Conservation (phyloP, 805 yeast genomes). For the Candida multigemmis region DNA sequence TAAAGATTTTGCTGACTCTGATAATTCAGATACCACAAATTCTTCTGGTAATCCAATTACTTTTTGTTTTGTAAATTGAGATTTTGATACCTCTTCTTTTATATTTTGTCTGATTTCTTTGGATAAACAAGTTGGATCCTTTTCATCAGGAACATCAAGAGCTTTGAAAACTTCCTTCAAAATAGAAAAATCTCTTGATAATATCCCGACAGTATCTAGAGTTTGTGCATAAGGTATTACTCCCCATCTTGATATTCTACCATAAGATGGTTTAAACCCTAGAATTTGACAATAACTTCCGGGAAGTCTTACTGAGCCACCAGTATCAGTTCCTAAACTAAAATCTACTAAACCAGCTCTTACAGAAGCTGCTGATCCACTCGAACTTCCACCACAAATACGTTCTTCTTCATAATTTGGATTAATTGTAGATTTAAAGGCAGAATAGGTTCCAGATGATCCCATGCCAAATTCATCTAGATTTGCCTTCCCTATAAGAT, state of each 20-base stretch:
- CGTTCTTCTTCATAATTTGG: conserved; percentile 25
- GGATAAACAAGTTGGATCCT: conserved; percentile 71
- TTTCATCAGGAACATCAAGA: conserved; percentile 53
- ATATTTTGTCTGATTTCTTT: conserved; percentile 20
- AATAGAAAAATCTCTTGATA: conserved; percentile 41
- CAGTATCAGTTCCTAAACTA: conserved; percentile 92
- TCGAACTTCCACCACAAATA: conserved; percentile 85
- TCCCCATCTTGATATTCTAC: conserved; percentile 87
- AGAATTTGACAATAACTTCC: conserved; percentile 76
- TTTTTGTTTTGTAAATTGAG: conserved; percentile 12
- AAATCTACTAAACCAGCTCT: conserved; percentile 62
- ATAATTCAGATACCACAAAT: conserved; percentile 47
- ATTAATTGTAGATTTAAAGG: conserved; percentile 51
- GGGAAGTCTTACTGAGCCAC: conserved; percentile 92
- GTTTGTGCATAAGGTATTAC: conserved; percentile 90
- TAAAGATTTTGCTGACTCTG: conserved; percentile 32
- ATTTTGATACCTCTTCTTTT: conserved; percentile 2
- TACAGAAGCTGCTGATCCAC: conserved; percentile 93
- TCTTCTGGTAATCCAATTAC: conserved; percentile 72
- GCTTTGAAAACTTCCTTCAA: conserved; percentile 42
- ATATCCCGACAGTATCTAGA: conserved; percentile 86
- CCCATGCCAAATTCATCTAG: conserved; percentile 99
- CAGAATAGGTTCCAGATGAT: conserved; percentile 49
- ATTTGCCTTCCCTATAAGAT: conserved; percentile 71
- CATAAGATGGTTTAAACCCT: conserved; percentile 94